Percentiles rank a stretch among this genome's conserved stretches.
Evolutionary conservation across 768 basidiomycete species (phyloP).

Genomic region (Trichaptum fuscoviolaceum): DNA sequence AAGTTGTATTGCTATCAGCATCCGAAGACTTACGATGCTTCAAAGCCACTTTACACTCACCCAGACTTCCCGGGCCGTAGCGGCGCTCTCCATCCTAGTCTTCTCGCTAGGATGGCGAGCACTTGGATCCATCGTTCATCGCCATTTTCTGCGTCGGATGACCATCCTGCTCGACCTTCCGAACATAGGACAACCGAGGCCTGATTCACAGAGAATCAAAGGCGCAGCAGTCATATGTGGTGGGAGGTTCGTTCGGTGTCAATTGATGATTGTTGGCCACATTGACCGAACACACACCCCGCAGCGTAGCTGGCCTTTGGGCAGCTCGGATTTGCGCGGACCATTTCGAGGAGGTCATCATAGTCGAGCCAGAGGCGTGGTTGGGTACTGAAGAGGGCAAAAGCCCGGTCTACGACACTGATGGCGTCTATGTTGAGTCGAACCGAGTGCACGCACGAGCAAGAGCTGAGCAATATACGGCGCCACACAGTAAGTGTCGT

Average conservation of each 20-base stretch:
- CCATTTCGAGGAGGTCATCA: constrained; percentile 27
- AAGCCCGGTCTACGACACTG: constrained; percentile 1
- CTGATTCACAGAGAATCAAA: neutral
- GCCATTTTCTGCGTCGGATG: neutral
- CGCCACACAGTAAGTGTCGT: constrained; percentile 16
- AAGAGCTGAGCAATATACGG: constrained; percentile 24
- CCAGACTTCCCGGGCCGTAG: neutral
- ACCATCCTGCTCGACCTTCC: neutral
- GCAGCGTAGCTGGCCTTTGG: constrained; percentile 27
- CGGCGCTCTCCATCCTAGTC: neutral
- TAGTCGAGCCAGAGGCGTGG: constrained; percentile 29
- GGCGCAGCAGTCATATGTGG: neutral
- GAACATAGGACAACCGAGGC: neutral
- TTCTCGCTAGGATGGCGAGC: neutral
- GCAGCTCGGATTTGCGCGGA: constrained; percentile 27
- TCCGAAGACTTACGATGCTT: neutral
- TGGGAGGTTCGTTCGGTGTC: neutral
- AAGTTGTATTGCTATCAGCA: neutral
- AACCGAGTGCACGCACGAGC: constrained; percentile 14
- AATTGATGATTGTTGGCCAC: neutral
- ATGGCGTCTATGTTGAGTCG: constrained; percentile 13
- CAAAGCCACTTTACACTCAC: neutral
- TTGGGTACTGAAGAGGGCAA: constrained; percentile 18
- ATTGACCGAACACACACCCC: neutral
- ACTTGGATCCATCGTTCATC: neutral